These are phyloP conservation scores for Macadamia tetraphylla DNA, from an alignment of 164 flowering plant species.

Conservation along the genomic window DNA sequence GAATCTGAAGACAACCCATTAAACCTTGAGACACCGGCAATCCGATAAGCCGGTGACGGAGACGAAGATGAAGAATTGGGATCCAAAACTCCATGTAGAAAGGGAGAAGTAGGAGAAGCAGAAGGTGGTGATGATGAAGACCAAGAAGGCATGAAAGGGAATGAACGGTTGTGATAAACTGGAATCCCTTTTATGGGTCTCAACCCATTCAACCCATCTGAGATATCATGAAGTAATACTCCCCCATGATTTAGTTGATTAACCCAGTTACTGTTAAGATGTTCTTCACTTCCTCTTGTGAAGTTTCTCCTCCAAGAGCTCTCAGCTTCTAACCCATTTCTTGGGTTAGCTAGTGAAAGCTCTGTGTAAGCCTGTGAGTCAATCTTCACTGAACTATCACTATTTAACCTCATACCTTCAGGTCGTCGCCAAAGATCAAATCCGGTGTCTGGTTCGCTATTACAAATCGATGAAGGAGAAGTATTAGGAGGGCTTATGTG, in stretches of 20 bases:
- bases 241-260: conserved; percentile 31
- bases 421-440: conserved; percentile 17
- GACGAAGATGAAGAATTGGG: conserved; percentile 13
- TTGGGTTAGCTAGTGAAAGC: conserved; percentile 42
- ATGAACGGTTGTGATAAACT: conserved; percentile 47
- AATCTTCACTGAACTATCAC: conserved; percentile 12
- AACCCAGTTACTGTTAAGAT: conserved; percentile 3
- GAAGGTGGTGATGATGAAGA: background rate
- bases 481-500: conserved; percentile 55
- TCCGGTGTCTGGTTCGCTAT: conserved; percentile 10
- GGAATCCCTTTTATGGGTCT: conserved; percentile 64
- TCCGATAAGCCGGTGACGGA: conserved; percentile 13
- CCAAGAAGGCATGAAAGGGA: conserved; percentile 35
- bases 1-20: conserved; percentile 34
- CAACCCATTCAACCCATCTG: conserved; percentile 14
- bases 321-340: conserved; percentile 11
- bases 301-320: conserved; percentile 18
- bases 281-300: conserved; percentile 7
- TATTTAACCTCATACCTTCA: conserved; percentile 13
- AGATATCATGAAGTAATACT: conserved; percentile 25
- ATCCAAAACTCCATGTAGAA: conserved; percentile 14
- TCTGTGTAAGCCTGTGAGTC: conserved; percentile 30
- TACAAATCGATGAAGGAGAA: conserved; percentile 22
- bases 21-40: conserved; percentile 26
- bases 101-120: conserved; percentile 14